phyloP scores from a whole-genome alignment of 2,329 filamentous ascomycete species.

The Beauveria medogensis region DNA sequence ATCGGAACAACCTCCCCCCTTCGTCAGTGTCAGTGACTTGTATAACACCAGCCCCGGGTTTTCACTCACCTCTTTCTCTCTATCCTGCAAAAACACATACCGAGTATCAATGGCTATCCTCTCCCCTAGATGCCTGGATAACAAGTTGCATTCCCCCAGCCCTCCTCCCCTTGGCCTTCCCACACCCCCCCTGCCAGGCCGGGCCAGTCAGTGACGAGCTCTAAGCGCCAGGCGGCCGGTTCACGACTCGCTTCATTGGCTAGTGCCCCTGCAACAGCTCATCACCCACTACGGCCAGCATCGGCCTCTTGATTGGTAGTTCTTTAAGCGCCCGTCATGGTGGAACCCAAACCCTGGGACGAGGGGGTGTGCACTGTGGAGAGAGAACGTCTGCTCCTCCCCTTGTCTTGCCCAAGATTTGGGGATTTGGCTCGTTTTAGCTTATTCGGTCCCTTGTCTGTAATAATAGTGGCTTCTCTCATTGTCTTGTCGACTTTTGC shows the following conservation, averaged over 20 bases:
- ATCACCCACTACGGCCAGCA: slow-evolving; percentile 2
- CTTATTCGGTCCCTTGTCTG: not conserved
- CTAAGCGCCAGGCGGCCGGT: slow-evolving; percentile 25
- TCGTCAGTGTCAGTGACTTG: not conserved
- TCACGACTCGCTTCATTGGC: slow-evolving; percentile 8
- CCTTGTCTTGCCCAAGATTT: not conserved
- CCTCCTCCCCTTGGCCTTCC: not conserved
- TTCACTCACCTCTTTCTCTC: not conserved
- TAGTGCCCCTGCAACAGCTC: slow-evolving; percentile 2
- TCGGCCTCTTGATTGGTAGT: slow-evolving; percentile 2
- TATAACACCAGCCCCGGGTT: not conserved
- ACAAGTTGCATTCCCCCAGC: not conserved
- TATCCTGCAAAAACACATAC: not conserved
- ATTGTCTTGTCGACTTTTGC: not conserved
- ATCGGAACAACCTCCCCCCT: not conserved
- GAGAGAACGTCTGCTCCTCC: not conserved
- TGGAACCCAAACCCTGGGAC: slow-evolving; percentile 8
- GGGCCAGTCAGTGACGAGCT: slow-evolving; percentile 11
- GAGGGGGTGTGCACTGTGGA: not conserved
- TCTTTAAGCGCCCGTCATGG: slow-evolving; percentile 7
- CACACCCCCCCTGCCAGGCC: not conserved
- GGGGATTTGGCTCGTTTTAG: not conserved
- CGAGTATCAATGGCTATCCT: not conserved
- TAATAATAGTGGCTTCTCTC: not conserved
- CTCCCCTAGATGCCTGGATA: not conserved